Percentiles rank a stretch among this genome's conserved stretches.
Conservation (phyloP, 2,329 filamentous ascomycete species). For the Apiospora saccharicola region DNA sequence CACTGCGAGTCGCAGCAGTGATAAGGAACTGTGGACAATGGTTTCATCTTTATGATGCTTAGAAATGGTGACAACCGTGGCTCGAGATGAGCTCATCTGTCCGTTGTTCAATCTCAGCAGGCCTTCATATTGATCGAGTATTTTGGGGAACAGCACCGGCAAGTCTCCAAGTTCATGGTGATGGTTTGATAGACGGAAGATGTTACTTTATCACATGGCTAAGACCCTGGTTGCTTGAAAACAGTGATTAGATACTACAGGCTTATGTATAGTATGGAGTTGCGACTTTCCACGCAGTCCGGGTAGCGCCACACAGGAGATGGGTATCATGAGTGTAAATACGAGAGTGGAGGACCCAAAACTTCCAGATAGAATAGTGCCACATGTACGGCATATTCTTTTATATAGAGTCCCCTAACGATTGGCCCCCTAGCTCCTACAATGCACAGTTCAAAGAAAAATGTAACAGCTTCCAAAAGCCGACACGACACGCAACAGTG, state of each 20-base stretch:
- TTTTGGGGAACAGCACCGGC: not conserved
- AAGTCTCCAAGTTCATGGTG: not conserved
- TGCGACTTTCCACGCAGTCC: not conserved
- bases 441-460: slow-evolving; percentile 13
- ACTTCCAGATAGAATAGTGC: not conserved
- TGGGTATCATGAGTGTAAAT: slow-evolving; percentile 24
- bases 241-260: not conserved
- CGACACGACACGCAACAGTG: not conserved
- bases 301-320: slow-evolving; percentile 16
- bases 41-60: not conserved
- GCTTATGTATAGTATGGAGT: slow-evolving; percentile 14
- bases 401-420: not conserved
- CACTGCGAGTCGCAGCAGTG: not conserved
- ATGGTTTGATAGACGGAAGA: not conserved
- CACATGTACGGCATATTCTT: not conserved
- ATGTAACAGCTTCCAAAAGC: not conserved
- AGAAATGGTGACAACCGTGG: not conserved
- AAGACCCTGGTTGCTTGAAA: not conserved
- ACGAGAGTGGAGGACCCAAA: slow-evolving; percentile 18
- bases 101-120: not conserved
- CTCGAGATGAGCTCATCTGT: not conserved
- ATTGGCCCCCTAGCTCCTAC: slow-evolving; percentile 14
- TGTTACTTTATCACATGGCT: not conserved
- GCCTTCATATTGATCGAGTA: not conserved
- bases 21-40: not conserved